These are phyloP conservation scores for Wickerhamomyces sp. DNA, from an alignment of 1,139 yeast genomes.

Conservation along the genomic window DNA sequence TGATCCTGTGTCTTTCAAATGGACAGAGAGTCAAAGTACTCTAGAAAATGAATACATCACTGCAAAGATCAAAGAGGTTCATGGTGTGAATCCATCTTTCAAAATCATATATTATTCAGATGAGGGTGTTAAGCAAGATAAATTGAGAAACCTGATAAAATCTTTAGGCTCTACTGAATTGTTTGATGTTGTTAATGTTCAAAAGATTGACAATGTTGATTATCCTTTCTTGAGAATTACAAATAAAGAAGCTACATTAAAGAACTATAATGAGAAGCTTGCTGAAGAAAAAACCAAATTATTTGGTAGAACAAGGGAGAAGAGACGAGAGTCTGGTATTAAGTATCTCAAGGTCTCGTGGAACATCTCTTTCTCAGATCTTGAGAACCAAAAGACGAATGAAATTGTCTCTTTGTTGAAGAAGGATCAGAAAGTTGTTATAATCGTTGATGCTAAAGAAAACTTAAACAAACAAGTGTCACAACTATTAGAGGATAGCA, in stretches of 20 bases:
- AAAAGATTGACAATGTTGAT: conserved; percentile 2
- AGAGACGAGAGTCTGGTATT: conserved; percentile 25
- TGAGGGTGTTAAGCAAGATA: conserved; percentile 6
- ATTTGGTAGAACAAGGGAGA: conserved; percentile 23
- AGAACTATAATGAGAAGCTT: conserved; percentile 35
- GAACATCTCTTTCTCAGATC: conserved; percentile 38
- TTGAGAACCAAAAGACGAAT: conserved; percentile 37
- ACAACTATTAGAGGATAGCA: conserved; percentile 10
- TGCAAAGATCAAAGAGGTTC: conserved; percentile 10
- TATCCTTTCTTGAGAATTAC: conserved; percentile 31
- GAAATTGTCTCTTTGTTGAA: conserved; percentile 36
- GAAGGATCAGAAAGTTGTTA: conserved; percentile 33
- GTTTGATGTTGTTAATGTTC: conserved; percentile 15
- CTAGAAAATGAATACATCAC: conserved; percentile 21
- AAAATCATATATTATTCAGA: conserved; percentile 9
- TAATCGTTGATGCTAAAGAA: conserved; percentile 32
- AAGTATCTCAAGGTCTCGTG: conserved; percentile 39
- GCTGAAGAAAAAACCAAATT: conserved; percentile 29
- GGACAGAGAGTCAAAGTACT: conserved; percentile 6
- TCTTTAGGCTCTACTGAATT: conserved; percentile 8
- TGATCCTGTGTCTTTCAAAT: conserved; percentile 17
- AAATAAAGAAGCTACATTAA: conserved; percentile 31
- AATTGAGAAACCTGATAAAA: conserved; percentile 2
- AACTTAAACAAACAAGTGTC: conserved; percentile 14
- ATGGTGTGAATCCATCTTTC: conserved; percentile 10